Evolutionary conservation across 225 moss, liverwort and hornwort species (phyloP).

Genomic region (Takakia lepidozioides): DNA sequence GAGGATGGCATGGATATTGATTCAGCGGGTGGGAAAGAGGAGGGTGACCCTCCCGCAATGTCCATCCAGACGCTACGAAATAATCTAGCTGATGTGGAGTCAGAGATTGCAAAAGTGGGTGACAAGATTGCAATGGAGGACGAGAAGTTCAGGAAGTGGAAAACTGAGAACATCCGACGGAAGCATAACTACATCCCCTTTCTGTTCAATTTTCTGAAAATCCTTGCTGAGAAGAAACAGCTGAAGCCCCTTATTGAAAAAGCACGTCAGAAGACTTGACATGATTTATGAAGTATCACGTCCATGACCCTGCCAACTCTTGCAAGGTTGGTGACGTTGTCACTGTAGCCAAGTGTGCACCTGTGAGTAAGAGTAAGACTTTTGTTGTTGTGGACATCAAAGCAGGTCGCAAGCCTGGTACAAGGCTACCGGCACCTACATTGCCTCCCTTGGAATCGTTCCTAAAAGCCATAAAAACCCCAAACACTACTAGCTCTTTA

Average conservation of each 20-base stretch:
- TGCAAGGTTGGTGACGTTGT: constrained; percentile 83
- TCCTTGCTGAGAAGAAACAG: constrained; percentile 98
- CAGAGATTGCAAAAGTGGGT: constrained; percentile 49
- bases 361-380: constrained; percentile 80
- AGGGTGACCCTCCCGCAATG: constrained; percentile 6
- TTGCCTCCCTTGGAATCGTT: constrained; percentile 33
- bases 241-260: constrained; percentile 87
- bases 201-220: constrained; percentile 89
- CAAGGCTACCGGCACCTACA: constrained; percentile 18
- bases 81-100: constrained; percentile 45
- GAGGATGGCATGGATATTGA: constrained; percentile 72
- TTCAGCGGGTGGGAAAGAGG: constrained; percentile 37
- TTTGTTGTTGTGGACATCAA: constrained; percentile 60
- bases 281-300: constrained; percentile 94
- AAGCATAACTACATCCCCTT: constrained; percentile 99
- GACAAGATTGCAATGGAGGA: constrained; percentile 79
- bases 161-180: constrained; percentile 85
- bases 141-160: constrained; percentile 85
- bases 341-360: constrained; percentile 64
- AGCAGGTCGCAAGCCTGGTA: constrained; percentile 24
- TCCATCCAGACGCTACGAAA: constrained; percentile 33
- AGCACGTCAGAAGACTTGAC: constrained; percentile 86
- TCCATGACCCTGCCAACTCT: constrained; percentile 80
- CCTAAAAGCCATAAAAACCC: too few species aligned
- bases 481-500: too few species aligned